A percentile compares a stretch with the other conserved stretches of the same genome.
Evolutionary conservation across 768 basidiomycete species (phyloP).

Genomic region (Flagelloscypha sp.): DNA sequence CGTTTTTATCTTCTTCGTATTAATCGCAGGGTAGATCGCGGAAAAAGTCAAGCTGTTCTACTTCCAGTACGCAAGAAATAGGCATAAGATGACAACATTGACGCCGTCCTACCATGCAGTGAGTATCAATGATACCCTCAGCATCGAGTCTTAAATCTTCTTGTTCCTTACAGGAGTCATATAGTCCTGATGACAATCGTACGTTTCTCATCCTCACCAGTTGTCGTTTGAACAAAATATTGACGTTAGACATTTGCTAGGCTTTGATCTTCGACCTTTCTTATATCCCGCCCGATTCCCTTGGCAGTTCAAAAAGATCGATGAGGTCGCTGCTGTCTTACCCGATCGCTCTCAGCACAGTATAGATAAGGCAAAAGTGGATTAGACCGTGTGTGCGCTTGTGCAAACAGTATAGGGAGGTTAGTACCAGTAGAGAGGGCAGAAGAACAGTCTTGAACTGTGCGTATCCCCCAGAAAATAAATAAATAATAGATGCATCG

Average conservation of each 20-base stretch:
- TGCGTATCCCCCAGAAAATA: too few species aligned
- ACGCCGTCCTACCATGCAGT: slow-evolving; percentile 94
- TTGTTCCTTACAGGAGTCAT: slow-evolving; percentile 60
- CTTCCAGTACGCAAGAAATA: slow-evolving; percentile 91
- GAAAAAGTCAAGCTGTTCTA: slow-evolving; percentile 97
- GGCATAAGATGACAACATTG: slow-evolving; percentile 98
- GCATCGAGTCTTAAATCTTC: slow-evolving; percentile 2
- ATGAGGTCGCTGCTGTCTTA: slow-evolving; percentile 67
- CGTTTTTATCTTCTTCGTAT: neutral
- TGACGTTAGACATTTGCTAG: slow-evolving; percentile 34
- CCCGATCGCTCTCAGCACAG: slow-evolving; percentile 62
- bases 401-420: too few species aligned
- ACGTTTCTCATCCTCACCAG: slow-evolving; percentile 20
- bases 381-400: slow-evolving; percentile 14
- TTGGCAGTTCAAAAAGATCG: slow-evolving; percentile 96
- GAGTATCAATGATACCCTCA: slow-evolving; percentile 21
- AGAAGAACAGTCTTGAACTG: too few species aligned
- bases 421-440: too few species aligned
- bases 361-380: slow-evolving; percentile 27
- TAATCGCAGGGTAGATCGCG: slow-evolving; percentile 58
- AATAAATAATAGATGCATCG: too few species aligned
- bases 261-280: slow-evolving; percentile 94
- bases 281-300: slow-evolving; percentile 91
- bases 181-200: slow-evolving; percentile 97
- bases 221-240: neutral